Evolutionary conservation across 257 asterid species (phyloP).

Genomic region (Solanum pinnatisectum): DNA sequence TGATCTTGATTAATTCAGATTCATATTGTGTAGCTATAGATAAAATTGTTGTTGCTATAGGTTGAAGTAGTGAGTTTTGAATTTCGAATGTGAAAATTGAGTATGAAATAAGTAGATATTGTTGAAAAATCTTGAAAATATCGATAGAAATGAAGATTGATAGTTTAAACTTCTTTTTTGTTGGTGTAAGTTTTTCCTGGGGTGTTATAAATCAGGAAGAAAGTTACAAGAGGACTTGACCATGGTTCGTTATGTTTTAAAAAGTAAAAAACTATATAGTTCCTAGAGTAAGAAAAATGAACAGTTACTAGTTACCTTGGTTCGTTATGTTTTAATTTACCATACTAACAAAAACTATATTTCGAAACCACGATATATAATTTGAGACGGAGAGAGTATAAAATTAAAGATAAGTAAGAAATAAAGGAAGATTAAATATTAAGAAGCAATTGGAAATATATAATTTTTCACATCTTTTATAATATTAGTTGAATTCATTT

Average conservation of each 20-base stretch:
- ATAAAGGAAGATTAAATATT: too few relatives aligned
- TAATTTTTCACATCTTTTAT: not conserved
- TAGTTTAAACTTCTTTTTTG: not conserved
- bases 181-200: too few relatives aligned
- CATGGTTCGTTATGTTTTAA: too few relatives aligned
- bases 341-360: too few relatives aligned
- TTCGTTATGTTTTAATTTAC: too few relatives aligned
- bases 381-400: not conserved
- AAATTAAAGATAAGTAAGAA: too few relatives aligned
- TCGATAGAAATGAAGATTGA: fast-evolving
- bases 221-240: too few relatives aligned
- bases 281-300: not conserved
- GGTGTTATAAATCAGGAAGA: too few relatives aligned
- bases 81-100: not conserved
- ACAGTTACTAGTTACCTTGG: not conserved
- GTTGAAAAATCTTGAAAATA: not conserved
- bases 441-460: not conserved
- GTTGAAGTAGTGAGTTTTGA: not conserved
- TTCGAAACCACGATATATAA: too few relatives aligned
- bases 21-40: not conserved
- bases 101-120: not conserved
- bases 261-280: not conserved
- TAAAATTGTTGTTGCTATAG: not conserved
- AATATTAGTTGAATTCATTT: too few relatives aligned
- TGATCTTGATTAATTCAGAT: not conserved